Base-by-base conservation (phyloP, 306 rosid species). In the Sindora glabra region DNA sequence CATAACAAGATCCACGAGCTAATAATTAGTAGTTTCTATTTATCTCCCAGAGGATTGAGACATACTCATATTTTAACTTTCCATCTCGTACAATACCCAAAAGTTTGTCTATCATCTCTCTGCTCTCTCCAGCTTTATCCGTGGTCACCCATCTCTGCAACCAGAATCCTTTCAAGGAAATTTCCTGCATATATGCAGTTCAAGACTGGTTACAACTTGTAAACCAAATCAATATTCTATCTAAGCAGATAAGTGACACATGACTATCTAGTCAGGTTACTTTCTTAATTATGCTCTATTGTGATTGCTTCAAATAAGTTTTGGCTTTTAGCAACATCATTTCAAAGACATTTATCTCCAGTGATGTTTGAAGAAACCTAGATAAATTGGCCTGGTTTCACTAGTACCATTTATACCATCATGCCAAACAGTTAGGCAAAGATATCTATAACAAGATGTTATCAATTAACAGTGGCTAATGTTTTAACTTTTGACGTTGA, bases 121-220 rank as follows among this genome's bases (percentile, higher is more conserved):
- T 74, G 72, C 96, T 77, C 69, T 88, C 83, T 39, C 48, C 69
- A 21, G 88, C 88, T 62, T 76, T 81, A 36, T 88, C 96, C 50
- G 77, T 48, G 72, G 76, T 58, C 81, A 88, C 38, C 87, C 89
- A 88, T 58, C 68, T 88, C 79, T 88, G 96, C 70, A 91, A 68
- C 98, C 96, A 91, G 74, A 91, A 88, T 56, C 98, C 96, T 83
- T 86, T 81, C 67, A 91, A 74, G 55, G 95, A 87, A 74, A 91
- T 74, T 10, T 91, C 89, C 98, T 91, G 88, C 68, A 57, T 69
- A 59, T 49, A 39, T 29, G 52, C 40, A 46, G 30, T 38, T 46
- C 45, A 9, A 59, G 19, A 47, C 29, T 32, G 58, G 50, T 62
- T 38, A 63, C 1, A 50, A 15, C 33, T 29, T 21, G 45, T 18